A percentile compares a stretch with the other conserved stretches of the same genome.
Evolutionary conservation across 2,329 filamentous ascomycete species (phyloP).

Genomic region (Sporothrix brasiliensis): DNA sequence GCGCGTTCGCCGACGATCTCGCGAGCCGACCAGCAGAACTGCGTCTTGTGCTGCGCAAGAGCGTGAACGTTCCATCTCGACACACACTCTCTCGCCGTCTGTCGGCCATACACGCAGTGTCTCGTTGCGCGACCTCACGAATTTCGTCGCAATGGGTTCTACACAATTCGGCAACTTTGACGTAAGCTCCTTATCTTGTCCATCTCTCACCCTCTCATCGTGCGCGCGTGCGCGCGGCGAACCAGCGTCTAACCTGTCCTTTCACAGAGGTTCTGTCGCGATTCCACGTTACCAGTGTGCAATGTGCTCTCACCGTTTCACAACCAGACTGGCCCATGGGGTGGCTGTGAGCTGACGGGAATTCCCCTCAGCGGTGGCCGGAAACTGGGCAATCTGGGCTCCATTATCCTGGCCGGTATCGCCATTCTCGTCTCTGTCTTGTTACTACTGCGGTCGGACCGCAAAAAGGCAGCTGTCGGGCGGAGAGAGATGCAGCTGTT

Average conservation of each 20-base stretch:
- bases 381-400: conserved; percentile 84
- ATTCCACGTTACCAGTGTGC: conserved; percentile 80
- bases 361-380: conserved; percentile 68
- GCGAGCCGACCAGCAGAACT: background rate
- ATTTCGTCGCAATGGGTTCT: conserved; percentile 55
- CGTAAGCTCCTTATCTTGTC: conserved; percentile 46
- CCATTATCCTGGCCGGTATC: conserved; percentile 78
- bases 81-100: background rate
- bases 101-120: background rate
- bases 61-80: background rate
- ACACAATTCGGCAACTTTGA: conserved; percentile 65
- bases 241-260: background rate
- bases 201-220: background rate
- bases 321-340: conserved; percentile 63
- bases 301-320: conserved; percentile 71
- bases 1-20: background rate
- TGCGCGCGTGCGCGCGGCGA: background rate
- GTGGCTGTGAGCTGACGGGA: conserved; percentile 74
- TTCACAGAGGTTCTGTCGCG: conserved; percentile 76
- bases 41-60: conserved; percentile 25
- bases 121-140: conserved; percentile 1
- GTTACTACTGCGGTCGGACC: conserved; percentile 78
- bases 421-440: conserved; percentile 70
- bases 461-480: conserved; percentile 90
- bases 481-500: conserved; percentile 97